These are phyloP conservation scores for Magnusiomyces clavatus DNA, from an alignment of 1,139 yeast species.

Conservation along the genomic window DNA sequence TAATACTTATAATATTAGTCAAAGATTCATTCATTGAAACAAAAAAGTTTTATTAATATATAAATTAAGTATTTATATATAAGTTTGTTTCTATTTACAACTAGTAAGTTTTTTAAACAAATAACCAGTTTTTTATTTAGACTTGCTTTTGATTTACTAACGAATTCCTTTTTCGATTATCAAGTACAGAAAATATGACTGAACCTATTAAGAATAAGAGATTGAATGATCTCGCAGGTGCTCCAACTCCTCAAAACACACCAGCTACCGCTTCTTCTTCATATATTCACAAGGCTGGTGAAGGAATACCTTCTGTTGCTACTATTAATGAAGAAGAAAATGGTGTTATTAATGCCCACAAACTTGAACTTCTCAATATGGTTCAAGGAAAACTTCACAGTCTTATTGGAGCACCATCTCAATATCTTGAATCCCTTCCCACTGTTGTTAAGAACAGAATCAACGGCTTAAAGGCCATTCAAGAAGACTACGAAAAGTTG, in stretches of 20 bases:
- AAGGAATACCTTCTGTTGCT: constrained; percentile 55
- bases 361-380: constrained; percentile 49
- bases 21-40: too few relatives aligned
- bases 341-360: constrained; percentile 13
- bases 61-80: too few relatives aligned
- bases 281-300: constrained; percentile 51
- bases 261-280: constrained; percentile 85
- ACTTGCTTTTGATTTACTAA: too few relatives aligned
- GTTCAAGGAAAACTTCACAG: constrained; percentile 86
- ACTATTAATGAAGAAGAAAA: constrained; percentile 62
- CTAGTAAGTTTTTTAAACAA: too few relatives aligned
- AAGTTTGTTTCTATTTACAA: too few relatives aligned
- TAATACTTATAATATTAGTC: too few relatives aligned
- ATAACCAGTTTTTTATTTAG: too few relatives aligned
- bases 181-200: constrained; percentile 38
- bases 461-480: constrained; percentile 77
- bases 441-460: constrained; percentile 66
- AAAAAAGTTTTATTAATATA: too few relatives aligned
- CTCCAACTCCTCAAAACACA: constrained; percentile 98
- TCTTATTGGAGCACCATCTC: constrained; percentile 79
- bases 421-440: constrained; percentile 79
- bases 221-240: constrained; percentile 74
- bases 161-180: too few relatives aligned
- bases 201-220: constrained; percentile 58
- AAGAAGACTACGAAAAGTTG: constrained; percentile 68